Base-by-base conservation (phyloP, 139 green algal genomes). In the Asterochloris sp. region DNA sequence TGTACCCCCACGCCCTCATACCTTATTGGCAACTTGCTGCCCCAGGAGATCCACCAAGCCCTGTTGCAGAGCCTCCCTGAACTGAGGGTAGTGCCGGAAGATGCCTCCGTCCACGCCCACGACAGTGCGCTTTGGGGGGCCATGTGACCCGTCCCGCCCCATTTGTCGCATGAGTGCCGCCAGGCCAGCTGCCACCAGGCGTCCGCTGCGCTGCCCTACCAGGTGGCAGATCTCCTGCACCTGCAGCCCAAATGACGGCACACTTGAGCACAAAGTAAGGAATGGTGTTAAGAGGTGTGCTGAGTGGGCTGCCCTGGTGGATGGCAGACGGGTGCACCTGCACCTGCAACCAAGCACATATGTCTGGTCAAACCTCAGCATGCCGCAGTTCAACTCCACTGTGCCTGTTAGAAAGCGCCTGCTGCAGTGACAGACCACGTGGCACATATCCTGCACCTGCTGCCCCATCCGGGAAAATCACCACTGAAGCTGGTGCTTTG, bases 91-190 rank as follows among this genome's bases (percentile, higher is more conserved):
- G 17, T 91, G 86, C 38, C 83, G 81, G 73, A 93, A 95, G 47
- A 94, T 83, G 17, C 90, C 91, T 19, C 92, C 92, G 62, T 96
- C 92, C 14, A 95, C 88, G 0, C 90, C 90, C 0, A 95, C 76
- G n/a, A 88, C 87, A n/a, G 83, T 80, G 21, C 83, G 76, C 2
- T 66, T 76, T 17, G 61, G 28, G n/a, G 14, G 8, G 24, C 12
- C 28, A 19, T 21, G 29, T 21, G 21, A 47, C 24, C 73, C 61
- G 29, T 78, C 73, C 27, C 83, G 87, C 26, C 89, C 87, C 60
- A 81, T 86, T n/a, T 91, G 83, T 12, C 76, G 60, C 74, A 96
- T 87, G 29, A 96, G 79, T 11, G 87, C 89, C 0, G 88, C 76
- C 12, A 97, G 85, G 13, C 79, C 89, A 13, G 86, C 66, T 12